Evolutionary conservation across 1,284 basidiomycete genomes (phyloP).

Genomic region (Boletellus dicymbophilus): DNA sequence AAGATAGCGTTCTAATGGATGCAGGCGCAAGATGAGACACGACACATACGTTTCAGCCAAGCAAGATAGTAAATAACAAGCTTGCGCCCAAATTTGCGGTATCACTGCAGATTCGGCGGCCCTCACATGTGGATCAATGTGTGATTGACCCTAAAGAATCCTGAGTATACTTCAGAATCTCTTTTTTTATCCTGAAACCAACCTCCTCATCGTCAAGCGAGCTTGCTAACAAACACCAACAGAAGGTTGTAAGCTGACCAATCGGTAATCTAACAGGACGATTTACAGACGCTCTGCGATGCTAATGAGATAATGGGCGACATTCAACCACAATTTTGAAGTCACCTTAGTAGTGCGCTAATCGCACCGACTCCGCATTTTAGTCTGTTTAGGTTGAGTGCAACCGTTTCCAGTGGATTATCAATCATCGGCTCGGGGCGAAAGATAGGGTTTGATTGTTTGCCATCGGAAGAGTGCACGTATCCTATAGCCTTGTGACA

Average conservation of each 20-base stretch:
- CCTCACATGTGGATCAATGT: conserved; percentile 50
- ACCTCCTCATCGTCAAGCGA: conserved; percentile 57
- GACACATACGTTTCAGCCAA: conserved; percentile 50
- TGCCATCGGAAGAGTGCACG: conserved; percentile 9
- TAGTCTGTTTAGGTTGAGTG: conserved; percentile 61
- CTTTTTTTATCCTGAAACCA: conserved; percentile 14
- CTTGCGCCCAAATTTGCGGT: conserved; percentile 54
- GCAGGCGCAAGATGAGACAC: conserved; percentile 1
- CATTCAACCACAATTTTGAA: neutral
- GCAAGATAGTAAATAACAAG: conserved; percentile 50
- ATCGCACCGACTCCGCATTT: conserved; percentile 54
- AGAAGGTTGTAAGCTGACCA: conserved; percentile 57
- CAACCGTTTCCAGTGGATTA: conserved; percentile 45
- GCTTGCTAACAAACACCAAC: conserved; percentile 55
- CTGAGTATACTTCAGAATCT: conserved; percentile 6
- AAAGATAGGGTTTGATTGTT: conserved; percentile 8
- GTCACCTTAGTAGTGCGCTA: conserved; percentile 53
- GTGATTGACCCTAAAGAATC: conserved; percentile 42
- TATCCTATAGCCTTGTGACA: conserved; percentile 10
- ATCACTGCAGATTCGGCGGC: conserved; percentile 55
- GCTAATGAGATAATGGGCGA: conserved; percentile 3
- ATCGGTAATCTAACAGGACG: conserved; percentile 77
- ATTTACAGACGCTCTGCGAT: conserved; percentile 51
- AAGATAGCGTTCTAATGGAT: conserved; percentile 7
- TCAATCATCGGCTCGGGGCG: conserved; percentile 17